Evolutionary conservation across 1,284 basidiomycete species (phyloP), one percentile per base, ranked within the genome.

Genomic region (Austroboletus niveus): DNA sequence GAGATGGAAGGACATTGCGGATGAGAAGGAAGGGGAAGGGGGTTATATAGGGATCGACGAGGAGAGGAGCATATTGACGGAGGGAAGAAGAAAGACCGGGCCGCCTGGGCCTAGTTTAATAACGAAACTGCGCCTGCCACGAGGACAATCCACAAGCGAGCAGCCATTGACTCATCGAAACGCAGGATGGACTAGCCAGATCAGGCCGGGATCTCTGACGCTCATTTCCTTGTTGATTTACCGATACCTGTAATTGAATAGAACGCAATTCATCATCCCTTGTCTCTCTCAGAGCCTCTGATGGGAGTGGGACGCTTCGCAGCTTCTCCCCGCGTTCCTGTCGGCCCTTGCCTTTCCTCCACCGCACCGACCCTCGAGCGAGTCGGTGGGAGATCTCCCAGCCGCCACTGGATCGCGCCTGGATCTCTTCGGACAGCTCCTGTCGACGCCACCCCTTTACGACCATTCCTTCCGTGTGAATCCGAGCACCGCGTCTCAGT

Each of bases 1-100:
- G 39, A 78, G 74, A 56, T 74, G 72, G 64, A 73, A 80, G 53
- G 75, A 66, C 74, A 78, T 80, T 49, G 49, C 34, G 34, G 24
- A 27, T 34, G 42, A 10, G 20, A 32, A 30, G 34, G 38, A 5
- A 34, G 22, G 38, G 46, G 15, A 10, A 20, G 0, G 38, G 39
- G 51, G 42, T 65, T 65, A 65, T 59, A 65, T 63, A 62, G 29
- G 45, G 62, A 62, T 62, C 61, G 62, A 56, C 61, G 51, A 15
- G 15, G 36, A 15, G 8, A 15, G 12, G 15, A 14, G 11, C 11
- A 38, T 14, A 38, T 38, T 15, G 47, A 43, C 43, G 7, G 14
- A 53, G 48, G 36, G 51, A 51, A 42, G 51, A 51, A 42, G 45
- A 41, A 42, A 61, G 58, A 64, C 27, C 27, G 42, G 11, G 45